Evolutionary conservation across 768 basidiomycete species (phyloP).

Genomic region (Lactifluus hygrophoroides): DNA sequence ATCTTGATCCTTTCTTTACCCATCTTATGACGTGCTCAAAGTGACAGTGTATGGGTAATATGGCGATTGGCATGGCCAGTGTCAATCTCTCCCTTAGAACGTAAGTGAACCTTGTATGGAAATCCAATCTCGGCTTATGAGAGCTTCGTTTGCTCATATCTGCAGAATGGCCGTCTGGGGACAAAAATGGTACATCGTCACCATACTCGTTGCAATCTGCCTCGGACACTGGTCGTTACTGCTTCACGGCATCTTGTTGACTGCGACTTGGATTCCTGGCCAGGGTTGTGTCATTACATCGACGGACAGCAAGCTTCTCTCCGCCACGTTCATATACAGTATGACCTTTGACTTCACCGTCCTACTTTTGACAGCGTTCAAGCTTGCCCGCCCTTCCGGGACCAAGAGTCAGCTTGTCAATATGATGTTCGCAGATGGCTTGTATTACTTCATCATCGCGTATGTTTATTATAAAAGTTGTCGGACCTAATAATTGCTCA

Average conservation of each 20-base stretch:
- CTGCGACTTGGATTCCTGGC: slow-evolving; percentile 43
- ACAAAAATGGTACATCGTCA: slow-evolving; percentile 44
- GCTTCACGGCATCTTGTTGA: slow-evolving; percentile 57
- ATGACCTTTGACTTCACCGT: slow-evolving; percentile 67
- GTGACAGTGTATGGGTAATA: slow-evolving; percentile 35
- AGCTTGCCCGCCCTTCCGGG: slow-evolving; percentile 34
- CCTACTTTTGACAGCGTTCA: slow-evolving; percentile 50
- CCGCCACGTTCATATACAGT: slow-evolving; percentile 66
- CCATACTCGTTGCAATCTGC: slow-evolving; percentile 43
- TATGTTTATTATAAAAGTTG: slow-evolving; percentile 30
- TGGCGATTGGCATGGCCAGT: slow-evolving; percentile 37
- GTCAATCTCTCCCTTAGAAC: slow-evolving; percentile 41
- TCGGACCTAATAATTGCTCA: slow-evolving; percentile 24
- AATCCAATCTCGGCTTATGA: neutral
- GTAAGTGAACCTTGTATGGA: slow-evolving; percentile 25
- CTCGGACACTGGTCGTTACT: slow-evolving; percentile 67
- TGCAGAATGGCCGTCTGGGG: slow-evolving; percentile 57
- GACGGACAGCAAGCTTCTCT: slow-evolving; percentile 55
- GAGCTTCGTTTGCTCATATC: neutral
- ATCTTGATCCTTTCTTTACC: neutral
- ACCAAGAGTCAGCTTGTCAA: slow-evolving; percentile 41
- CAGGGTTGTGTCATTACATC: slow-evolving; percentile 47
- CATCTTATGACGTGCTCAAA: neutral
- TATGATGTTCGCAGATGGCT: slow-evolving; percentile 62
- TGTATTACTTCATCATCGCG: slow-evolving; percentile 73